phyloP scores from a whole-genome alignment of 352 stramenopile species.

The Porosira glacialis region DNA sequence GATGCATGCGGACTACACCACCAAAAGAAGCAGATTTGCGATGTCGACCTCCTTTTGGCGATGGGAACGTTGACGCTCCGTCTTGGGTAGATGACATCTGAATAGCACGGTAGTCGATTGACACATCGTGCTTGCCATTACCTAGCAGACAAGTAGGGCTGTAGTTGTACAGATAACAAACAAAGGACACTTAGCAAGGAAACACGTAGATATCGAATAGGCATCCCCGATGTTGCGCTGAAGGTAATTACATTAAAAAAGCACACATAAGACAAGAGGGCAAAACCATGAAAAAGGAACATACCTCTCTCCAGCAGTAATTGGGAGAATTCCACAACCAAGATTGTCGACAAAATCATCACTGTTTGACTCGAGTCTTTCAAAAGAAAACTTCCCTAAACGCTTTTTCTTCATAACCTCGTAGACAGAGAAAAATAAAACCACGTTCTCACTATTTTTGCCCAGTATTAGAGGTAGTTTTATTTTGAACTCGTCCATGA shows the following conservation, averaged over 20 bases:
- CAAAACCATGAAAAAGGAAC: too few species aligned
- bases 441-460: constrained; percentile 27
- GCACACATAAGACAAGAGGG: too few species aligned
- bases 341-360: constrained; percentile 55
- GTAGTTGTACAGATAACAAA: too few species aligned
- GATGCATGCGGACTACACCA: constrained; percentile 17
- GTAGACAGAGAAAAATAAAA: constrained; percentile 75
- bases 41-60: constrained; percentile 5
- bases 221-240: too few species aligned
- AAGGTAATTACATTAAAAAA: too few species aligned
- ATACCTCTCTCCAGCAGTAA: constrained; percentile 51
- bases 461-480: constrained; percentile 64
- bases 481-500: constrained; percentile 78
- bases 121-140: constrained; percentile 74
- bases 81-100: constrained; percentile 8
- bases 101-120: constrained; percentile 56
- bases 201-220: too few species aligned
- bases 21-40: constrained; percentile 29
- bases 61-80: neutral
- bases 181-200: too few species aligned
- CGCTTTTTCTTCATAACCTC: constrained; percentile 58
- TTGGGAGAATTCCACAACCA: constrained; percentile 67
- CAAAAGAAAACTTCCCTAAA: constrained; percentile 4
- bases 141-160: constrained; percentile 56
- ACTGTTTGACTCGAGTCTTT: constrained; percentile 12